Evolutionary conservation across 2,329 filamentous ascomycete genomes (phyloP).

Genomic region (Pseudogymnoascus sp.): DNA sequence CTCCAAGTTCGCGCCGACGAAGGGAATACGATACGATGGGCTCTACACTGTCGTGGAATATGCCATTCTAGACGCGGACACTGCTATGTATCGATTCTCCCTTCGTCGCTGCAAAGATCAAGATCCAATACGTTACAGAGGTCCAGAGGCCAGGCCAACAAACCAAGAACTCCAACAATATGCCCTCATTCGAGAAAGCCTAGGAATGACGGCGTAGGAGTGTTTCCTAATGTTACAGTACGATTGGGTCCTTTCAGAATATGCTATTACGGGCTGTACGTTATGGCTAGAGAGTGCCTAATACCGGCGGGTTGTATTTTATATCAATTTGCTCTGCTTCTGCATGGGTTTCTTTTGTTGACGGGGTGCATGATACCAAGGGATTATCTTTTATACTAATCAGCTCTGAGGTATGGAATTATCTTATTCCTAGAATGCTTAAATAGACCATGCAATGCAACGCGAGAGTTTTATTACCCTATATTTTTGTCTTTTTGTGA

Average conservation of each 20-base stretch:
- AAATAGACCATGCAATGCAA: neutral
- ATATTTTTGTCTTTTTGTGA: neutral
- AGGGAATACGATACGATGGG: constrained; percentile 50
- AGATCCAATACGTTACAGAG: constrained; percentile 37
- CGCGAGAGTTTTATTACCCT: neutral
- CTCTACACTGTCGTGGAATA: constrained; percentile 40
- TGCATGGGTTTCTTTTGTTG: neutral
- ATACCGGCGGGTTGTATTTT: neutral
- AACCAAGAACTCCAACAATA: constrained; percentile 27
- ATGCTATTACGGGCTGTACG: neutral
- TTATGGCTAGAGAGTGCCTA: neutral
- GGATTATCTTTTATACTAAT: neutral
- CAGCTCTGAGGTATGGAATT: neutral
- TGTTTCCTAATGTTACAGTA: neutral
- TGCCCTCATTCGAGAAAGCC: neutral
- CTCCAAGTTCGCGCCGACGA: constrained; percentile 35
- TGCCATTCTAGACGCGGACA: constrained; percentile 32
- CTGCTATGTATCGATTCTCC: constrained; percentile 40
- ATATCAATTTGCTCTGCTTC: neutral
- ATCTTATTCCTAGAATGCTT: neutral
- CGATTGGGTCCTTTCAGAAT: neutral
- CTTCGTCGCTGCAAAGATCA: constrained; percentile 38
- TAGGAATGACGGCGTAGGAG: neutral
- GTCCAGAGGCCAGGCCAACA: constrained; percentile 36
- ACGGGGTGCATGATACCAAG: neutral